These are phyloP conservation scores for Pseudogymnoascus sp. DNA, from an alignment of 2,329 filamentous ascomycete species.

Conservation along the genomic window DNA sequence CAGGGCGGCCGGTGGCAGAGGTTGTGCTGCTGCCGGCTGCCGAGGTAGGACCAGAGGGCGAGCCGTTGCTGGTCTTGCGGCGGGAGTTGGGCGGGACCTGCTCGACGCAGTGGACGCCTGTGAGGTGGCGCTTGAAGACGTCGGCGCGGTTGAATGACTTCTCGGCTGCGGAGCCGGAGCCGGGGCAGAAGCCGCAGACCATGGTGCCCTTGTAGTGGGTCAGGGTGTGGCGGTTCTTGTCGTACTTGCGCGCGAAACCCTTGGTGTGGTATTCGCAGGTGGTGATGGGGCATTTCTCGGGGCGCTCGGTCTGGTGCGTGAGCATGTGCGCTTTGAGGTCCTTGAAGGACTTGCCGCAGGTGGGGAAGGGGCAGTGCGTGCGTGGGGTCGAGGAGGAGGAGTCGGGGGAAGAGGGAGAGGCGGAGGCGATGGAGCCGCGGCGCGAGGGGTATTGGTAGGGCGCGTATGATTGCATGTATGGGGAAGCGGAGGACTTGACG, in stretches of 20 bases:
- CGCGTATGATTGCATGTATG: conserved; percentile 21
- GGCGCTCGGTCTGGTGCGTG: conserved; percentile 86
- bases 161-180: conserved; percentile 75
- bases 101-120: conserved; percentile 86
- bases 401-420: neutral
- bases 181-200: conserved; percentile 94
- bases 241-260: conserved; percentile 93
- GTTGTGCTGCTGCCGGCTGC: conserved; percentile 23
- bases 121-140: conserved; percentile 93
- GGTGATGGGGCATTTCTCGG: conserved; percentile 90
- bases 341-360: conserved; percentile 52
- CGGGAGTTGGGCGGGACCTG: conserved; percentile 87
- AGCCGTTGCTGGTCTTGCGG: conserved; percentile 45
- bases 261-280: conserved; percentile 92
- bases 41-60: neutral
- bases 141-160: conserved; percentile 96
- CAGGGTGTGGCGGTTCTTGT: conserved; percentile 92
- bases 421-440: conserved; percentile 12
- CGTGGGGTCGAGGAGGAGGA: conserved; percentile 21
- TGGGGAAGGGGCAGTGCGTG: conserved; percentile 44
- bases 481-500: conserved; percentile 23
- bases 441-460: conserved; percentile 23
- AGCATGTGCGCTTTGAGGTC: conserved; percentile 83
- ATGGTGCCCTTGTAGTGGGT: conserved; percentile 98
- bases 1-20: conserved; percentile 53